Evolutionary conservation across 306 rosid genomes (phyloP).

Genomic region (Citrullus amarus): DNA sequence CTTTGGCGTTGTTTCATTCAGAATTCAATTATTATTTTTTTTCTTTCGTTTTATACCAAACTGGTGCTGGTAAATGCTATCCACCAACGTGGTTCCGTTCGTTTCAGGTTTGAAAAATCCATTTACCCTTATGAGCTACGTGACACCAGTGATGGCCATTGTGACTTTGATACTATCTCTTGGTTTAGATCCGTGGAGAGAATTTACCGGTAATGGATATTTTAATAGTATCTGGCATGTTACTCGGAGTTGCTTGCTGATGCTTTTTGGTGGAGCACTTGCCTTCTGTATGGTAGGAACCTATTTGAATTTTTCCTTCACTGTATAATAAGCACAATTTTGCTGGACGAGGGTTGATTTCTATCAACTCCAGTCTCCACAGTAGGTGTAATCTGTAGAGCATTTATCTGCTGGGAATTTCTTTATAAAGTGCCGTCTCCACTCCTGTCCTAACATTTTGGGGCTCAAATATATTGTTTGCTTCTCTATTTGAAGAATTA

Average conservation of each 20-base stretch:
- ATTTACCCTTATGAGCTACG: conserved; percentile 82
- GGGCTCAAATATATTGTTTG: background rate
- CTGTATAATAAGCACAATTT: background rate
- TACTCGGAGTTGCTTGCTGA: conserved; percentile 62
- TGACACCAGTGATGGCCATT: conserved; percentile 83
- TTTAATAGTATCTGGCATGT: conserved; percentile 65
- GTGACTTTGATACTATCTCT: conserved; percentile 67
- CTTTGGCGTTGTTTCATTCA: background rate
- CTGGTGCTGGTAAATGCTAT: background rate
- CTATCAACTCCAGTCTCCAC: background rate
- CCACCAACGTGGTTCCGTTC: background rate
- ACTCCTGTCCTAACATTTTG: background rate
- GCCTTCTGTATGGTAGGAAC: conserved; percentile 84
- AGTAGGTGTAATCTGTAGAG: background rate
- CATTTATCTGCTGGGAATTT: background rate
- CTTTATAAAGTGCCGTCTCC: background rate
- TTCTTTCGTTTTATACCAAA: background rate
- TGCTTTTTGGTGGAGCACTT: conserved; percentile 84
- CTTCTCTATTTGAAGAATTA: background rate
- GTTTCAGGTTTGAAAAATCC: conserved; percentile 83
- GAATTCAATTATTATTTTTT: background rate
- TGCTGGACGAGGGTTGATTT: background rate
- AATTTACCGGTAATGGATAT: conserved; percentile 51
- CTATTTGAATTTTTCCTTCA: conserved; percentile 3
- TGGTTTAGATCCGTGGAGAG: conserved; percentile 81